Evolutionary conservation across 768 basidiomycete genomes (phyloP).

Genomic region (Saitozyma sp.): DNA sequence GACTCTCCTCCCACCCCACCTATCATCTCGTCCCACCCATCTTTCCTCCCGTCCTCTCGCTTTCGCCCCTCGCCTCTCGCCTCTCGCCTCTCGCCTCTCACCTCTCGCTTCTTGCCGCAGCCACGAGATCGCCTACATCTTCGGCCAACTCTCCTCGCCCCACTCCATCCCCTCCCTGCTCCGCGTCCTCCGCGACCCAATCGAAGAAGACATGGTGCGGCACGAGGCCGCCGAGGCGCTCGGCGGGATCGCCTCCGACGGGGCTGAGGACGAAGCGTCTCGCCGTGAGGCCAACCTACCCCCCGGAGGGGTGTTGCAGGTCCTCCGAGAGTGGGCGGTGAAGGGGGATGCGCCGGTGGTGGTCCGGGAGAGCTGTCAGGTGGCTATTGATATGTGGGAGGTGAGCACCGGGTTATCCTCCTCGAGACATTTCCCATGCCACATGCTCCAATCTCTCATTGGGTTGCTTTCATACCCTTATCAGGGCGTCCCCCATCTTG

Average conservation of each 20-base stretch:
- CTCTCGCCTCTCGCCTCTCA: not conserved
- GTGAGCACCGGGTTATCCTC: constrained; percentile 23
- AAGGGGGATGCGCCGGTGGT: constrained; percentile 79
- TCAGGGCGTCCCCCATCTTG: not conserved
- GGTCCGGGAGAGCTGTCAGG: constrained; percentile 91
- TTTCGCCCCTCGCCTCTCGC: not conserved
- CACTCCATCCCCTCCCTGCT: constrained; percentile 85
- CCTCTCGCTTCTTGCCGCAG: constrained; percentile 54
- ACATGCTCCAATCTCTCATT: not conserved
- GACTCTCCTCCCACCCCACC: no score
- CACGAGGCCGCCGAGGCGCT: constrained; percentile 98
- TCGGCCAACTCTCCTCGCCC: constrained; percentile 87
- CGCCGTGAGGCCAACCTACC: constrained; percentile 51
- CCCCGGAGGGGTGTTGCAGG: constrained; percentile 80
- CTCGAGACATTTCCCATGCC: not conserved
- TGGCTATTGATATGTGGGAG: constrained; percentile 95
- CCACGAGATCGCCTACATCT: constrained; percentile 97
- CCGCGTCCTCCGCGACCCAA: constrained; percentile 66
- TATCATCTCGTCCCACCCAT: not conserved
- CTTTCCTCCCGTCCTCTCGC: not conserved
- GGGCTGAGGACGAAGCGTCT: constrained; percentile 30
- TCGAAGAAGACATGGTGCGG: constrained; percentile 93
- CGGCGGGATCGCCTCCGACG: constrained; percentile 77
- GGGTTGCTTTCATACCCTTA: not conserved
- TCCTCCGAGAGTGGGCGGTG: constrained; percentile 79